Base-by-base conservation (phyloP, 805 yeast species). In the Myxozyma mucilagina region DNA sequence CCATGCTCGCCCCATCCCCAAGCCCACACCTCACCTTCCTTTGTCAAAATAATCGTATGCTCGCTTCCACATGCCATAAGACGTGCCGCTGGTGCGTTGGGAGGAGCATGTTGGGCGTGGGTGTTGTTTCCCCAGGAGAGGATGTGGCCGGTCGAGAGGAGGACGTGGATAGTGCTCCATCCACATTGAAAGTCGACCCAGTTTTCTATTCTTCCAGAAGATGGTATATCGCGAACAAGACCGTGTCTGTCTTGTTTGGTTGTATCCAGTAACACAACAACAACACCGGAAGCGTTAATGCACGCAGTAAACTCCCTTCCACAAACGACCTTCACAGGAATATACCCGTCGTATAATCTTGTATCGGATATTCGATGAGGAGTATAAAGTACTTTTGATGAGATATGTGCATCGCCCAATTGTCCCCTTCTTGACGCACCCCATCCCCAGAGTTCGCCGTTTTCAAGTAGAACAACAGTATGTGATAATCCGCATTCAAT, bases 1-100 rank as follows among this genome's bases (percentile, higher is more conserved):
- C 99, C 99, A 73, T 93, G 99, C 70, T 94, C 98, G 13, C 97
- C 97, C 99, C 99, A 93, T 0, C 99, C 99, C 98, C 98, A 94
- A 1, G 92, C 81, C 57, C 70, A 76, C 0, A 91, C 86, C 43
- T 73, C 67, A 14, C 71, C 65, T 0, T 54, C 6, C 73, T 70
- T 34, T 5, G 43, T 42, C 10, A 82, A 48, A 11, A 68, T 67
- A 16, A 91, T 68, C 0, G 94, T 96, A 73, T 93, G 99, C 70
- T 93, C 98, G 72, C 96, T 89, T 0, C 99, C 99, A 5, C 83
- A 79, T 0, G 78, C 76, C 56, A 78, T 76, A 39, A 29, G 60
- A 52, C 36, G 71, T 61, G 36, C 61, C 43, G 6, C 47, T 49
- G 43, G 58, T 16, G 10, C 36, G 16, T 52, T 45, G 18, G 56